Evolutionary conservation across 345 rosid species (phyloP).

Genomic region (Raphanus raphanistrum): DNA sequence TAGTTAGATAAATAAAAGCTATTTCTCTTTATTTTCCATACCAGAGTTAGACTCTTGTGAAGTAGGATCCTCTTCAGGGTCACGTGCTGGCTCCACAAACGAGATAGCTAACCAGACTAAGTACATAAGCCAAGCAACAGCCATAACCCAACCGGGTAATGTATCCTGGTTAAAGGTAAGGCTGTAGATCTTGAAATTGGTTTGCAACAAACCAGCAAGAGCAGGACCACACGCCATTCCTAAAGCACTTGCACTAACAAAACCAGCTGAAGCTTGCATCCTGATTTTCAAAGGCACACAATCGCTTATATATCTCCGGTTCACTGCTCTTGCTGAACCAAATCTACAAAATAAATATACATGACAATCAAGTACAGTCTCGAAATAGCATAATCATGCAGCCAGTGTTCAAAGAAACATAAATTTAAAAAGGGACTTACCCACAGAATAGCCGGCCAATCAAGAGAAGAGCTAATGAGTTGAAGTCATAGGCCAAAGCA

Average conservation of each 20-base stretch:
- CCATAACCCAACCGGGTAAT: conserved; percentile 97
- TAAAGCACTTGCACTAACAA: conserved; percentile 99
- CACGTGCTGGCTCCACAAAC: conserved; percentile 72
- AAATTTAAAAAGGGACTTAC: conserved; percentile 44
- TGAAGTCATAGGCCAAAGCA: conserved; percentile 79
- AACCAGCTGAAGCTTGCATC: conserved; percentile 96
- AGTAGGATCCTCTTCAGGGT: conserved; percentile 44
- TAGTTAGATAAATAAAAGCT: neutral
- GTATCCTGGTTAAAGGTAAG: conserved; percentile 72
- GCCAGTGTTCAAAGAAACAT: neutral
- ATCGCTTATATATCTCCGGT: conserved; percentile 92
- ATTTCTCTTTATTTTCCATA: conserved; percentile 24
- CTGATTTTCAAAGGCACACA: conserved; percentile 82
- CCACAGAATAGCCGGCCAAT: conserved; percentile 89
- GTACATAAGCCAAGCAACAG: conserved; percentile 83
- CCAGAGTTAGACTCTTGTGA: conserved; percentile 48
- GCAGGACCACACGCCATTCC: conserved; percentile 99
- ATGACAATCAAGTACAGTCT: neutral
- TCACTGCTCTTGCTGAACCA: conserved; percentile 97
- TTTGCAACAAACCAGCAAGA: conserved; percentile 91
- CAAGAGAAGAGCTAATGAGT: conserved; percentile 68
- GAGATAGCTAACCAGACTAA: conserved; percentile 74
- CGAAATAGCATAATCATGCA: neutral
- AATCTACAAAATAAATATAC: conserved; percentile 43
- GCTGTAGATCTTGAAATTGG: conserved; percentile 66